phyloP scores from a whole-genome alignment of 1,284 basidiomycete genomes.

The Flammula alnicola region DNA sequence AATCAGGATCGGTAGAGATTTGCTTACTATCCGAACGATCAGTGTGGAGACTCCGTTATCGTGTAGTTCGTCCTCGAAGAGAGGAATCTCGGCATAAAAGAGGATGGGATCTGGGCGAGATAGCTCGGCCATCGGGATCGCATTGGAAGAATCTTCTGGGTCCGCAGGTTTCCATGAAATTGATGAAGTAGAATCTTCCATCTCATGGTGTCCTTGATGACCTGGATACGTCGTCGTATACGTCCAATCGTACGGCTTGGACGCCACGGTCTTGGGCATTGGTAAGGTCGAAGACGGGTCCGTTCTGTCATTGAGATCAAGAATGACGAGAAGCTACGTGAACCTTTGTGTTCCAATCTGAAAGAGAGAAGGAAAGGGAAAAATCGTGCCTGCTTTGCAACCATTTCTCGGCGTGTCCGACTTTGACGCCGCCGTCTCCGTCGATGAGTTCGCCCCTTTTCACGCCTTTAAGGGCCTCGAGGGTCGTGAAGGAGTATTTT shows the following conservation, averaged over 20 bases:
- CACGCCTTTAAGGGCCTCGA: conserved; percentile 75
- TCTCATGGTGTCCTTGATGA: conserved; percentile 38
- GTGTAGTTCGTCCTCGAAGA: conserved; percentile 94
- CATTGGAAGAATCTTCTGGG: conserved; percentile 54
- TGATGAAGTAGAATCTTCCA: conserved; percentile 12
- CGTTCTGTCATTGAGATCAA: conserved; percentile 49
- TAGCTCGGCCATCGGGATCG: conserved; percentile 82
- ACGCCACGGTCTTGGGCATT: conserved; percentile 73
- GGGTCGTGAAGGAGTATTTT: conserved; percentile 71
- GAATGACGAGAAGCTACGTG: conserved; percentile 16
- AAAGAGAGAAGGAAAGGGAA: conserved; percentile 12
- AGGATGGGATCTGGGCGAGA: conserved; percentile 92
- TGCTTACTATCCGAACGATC: conserved; percentile 83
- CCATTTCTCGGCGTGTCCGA: conserved; percentile 95
- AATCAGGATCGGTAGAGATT: background rate
- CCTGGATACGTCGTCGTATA: conserved; percentile 92
- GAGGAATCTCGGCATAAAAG: conserved; percentile 91
- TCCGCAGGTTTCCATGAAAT: conserved; percentile 58
- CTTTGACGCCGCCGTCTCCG: conserved; percentile 90
- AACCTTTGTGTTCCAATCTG: conserved; percentile 14
- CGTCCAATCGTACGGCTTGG: conserved; percentile 98
- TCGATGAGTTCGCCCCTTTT: conserved; percentile 77
- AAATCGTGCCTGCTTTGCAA: conserved; percentile 76
- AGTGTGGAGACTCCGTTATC: conserved; percentile 89
- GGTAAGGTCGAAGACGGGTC: conserved; percentile 66